Evolutionary conservation across 768 basidiomycete species (phyloP).

Genomic region (Heimioporus sp.): DNA sequence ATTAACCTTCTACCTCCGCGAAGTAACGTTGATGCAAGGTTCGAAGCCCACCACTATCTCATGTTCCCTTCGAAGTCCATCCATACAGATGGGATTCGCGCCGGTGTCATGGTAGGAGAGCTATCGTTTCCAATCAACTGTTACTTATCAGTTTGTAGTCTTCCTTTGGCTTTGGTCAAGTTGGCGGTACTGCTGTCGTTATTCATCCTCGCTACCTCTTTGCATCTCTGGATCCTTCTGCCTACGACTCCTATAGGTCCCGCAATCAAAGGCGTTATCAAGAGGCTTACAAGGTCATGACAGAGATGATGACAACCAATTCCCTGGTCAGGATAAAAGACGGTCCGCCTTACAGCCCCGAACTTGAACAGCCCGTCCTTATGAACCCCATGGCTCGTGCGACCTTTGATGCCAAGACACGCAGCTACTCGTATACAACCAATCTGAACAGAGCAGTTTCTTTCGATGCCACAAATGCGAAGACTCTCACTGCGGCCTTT

Average conservation of each 20-base stretch:
- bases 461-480: slow-evolving; percentile 65
- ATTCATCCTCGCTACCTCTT: slow-evolving; percentile 91
- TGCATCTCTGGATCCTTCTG: slow-evolving; percentile 74
- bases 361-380: slow-evolving; percentile 83
- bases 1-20: not conserved
- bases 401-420: slow-evolving; percentile 75
- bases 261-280: slow-evolving; percentile 66
- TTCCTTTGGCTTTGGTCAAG: slow-evolving; percentile 98
- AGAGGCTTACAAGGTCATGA: slow-evolving; percentile 87
- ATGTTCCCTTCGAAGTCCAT: slow-evolving; percentile 98
- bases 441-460: slow-evolving; percentile 53
- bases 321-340: slow-evolving; percentile 95
- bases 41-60: slow-evolving; percentile 84
- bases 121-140: not conserved
- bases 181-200: slow-evolving; percentile 88
- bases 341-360: slow-evolving; percentile 79
- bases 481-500: slow-evolving; percentile 50
- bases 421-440: slow-evolving; percentile 77
- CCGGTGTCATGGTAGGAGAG: slow-evolving; percentile 74
- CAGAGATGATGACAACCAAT: slow-evolving; percentile 93
- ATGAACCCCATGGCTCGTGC: slow-evolving; percentile 94
- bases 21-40: slow-evolving; percentile 91
- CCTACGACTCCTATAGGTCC: slow-evolving; percentile 73
- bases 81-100: slow-evolving; percentile 88
- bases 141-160: slow-evolving; percentile 46